Percentiles rank a stretch among this genome's conserved stretches.
Evolutionary conservation across 2,329 filamentous ascomycete genomes (phyloP).

Genomic region (Botryotinia convoluta): DNA sequence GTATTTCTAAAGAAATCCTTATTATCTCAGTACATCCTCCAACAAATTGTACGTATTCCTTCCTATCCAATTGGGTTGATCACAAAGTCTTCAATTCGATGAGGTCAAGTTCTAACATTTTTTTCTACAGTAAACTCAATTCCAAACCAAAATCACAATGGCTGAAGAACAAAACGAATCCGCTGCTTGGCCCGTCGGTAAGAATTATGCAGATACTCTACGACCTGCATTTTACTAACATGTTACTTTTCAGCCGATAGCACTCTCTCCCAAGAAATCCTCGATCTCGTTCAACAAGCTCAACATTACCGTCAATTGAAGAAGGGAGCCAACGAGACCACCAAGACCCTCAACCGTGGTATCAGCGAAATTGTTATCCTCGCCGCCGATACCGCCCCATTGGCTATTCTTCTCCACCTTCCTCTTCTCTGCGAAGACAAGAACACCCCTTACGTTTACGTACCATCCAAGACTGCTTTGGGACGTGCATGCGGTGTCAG

Average conservation of each 20-base stretch:
- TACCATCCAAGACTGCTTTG: constrained; percentile 77
- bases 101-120: constrained; percentile 1
- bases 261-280: constrained; percentile 74
- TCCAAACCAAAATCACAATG: constrained; percentile 30
- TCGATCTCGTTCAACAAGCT: constrained; percentile 68
- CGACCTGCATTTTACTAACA: neutral
- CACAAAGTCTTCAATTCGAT: neutral
- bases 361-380: constrained; percentile 87
- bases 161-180: constrained; percentile 39
- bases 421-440: constrained; percentile 86
- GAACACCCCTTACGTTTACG: constrained; percentile 70
- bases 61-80: neutral
- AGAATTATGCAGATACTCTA: constrained; percentile 46
- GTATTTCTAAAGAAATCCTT: constrained; percentile 17
- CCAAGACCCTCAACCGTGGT: constrained; percentile 88
- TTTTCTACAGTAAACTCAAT: constrained; percentile 12
- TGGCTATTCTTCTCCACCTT: constrained; percentile 85
- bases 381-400: constrained; percentile 81
- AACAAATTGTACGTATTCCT: constrained; percentile 16
- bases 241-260: constrained; percentile 65
- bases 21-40: constrained; percentile 1
- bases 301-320: constrained; percentile 71
- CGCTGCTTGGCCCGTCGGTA: constrained; percentile 31
- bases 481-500: constrained; percentile 88
- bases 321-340: constrained; percentile 84